These are phyloP conservation scores for Nematocida parisii DNA, from an alignment of 371 early-diverging fungal species.

Conservation along the genomic window DNA sequence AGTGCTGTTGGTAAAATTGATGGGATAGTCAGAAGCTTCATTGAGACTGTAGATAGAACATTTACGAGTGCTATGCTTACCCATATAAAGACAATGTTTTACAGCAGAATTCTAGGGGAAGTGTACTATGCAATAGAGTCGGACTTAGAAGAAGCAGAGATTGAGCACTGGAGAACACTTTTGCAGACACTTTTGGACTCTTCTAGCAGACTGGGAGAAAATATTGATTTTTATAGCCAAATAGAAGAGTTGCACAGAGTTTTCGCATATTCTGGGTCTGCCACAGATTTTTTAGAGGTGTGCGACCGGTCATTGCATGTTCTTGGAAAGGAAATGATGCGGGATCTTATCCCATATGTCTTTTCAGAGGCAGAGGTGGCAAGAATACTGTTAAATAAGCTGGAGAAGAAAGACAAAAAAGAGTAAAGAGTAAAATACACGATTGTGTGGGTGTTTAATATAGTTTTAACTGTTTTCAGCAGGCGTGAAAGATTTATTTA, in stretches of 20 bases:
- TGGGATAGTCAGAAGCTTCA: background rate
- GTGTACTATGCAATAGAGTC: slow-evolving; percentile 6
- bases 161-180: slow-evolving; percentile 16
- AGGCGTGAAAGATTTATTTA: background rate
- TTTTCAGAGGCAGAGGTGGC: background rate
- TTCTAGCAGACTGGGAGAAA: background rate
- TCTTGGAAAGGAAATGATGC: background rate
- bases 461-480: background rate
- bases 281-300: slow-evolving; percentile 13
- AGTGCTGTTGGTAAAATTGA: background rate
- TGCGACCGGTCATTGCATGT: background rate
- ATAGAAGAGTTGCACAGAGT: slow-evolving; percentile 6
- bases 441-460: background rate
- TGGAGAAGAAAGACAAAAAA: slow-evolving; percentile 33
- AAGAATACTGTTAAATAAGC: background rate
- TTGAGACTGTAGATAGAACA: background rate
- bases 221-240: slow-evolving; percentile 1
- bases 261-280: background rate
- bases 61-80: slow-evolving; percentile 3
- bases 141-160: background rate
- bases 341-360: slow-evolving; percentile 5
- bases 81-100: slow-evolving; percentile 27
- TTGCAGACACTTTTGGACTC: background rate
- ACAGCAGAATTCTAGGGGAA: background rate
- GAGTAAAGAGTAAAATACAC: slow-evolving; percentile 2